Evolutionary conservation across 805 yeast species (phyloP).

Genomic region (Ogataea pilisensis): DNA sequence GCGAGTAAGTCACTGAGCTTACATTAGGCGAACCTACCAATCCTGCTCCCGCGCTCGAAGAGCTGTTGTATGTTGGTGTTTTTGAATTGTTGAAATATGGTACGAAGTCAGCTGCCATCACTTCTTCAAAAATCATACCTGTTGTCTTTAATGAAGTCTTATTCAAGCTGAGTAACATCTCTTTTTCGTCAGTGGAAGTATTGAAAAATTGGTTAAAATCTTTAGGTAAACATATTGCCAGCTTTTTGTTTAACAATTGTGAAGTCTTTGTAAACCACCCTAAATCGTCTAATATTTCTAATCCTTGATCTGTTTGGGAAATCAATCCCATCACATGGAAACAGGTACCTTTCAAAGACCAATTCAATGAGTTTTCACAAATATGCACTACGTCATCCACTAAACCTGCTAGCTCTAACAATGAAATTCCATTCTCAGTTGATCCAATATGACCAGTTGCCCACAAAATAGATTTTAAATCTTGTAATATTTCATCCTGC

Average conservation of each 20-base stretch:
- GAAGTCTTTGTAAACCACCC: constrained; percentile 62
- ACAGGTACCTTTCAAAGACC: constrained; percentile 71
- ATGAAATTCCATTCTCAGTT: constrained; percentile 60
- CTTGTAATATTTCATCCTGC: constrained; percentile 35
- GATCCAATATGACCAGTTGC: constrained; percentile 81
- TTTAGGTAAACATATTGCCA: constrained; percentile 27
- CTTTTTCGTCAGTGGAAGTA: constrained; percentile 1
- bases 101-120: constrained; percentile 29
- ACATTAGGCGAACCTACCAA: constrained; percentile 13
- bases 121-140: constrained; percentile 15
- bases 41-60: constrained; percentile 12
- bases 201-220: constrained; percentile 17
- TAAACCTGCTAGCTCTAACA: constrained; percentile 45
- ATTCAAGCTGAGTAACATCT: constrained; percentile 4
- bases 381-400: constrained; percentile 51
- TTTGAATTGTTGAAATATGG: constrained; percentile 12
- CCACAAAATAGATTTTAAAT: constrained; percentile 78
- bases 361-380: constrained; percentile 41
- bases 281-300: constrained; percentile 76
- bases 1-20: constrained; percentile 11
- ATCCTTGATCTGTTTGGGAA: constrained; percentile 70
- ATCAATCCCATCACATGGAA: constrained; percentile 74
- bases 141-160: constrained; percentile 11
- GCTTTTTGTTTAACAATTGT: constrained; percentile 35
- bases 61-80: constrained; percentile 2